These are phyloP conservation scores for Paracorniculantispora psalliotae DNA, from an alignment of 2,329 filamentous ascomycete genomes.

Conservation along the genomic window DNA sequence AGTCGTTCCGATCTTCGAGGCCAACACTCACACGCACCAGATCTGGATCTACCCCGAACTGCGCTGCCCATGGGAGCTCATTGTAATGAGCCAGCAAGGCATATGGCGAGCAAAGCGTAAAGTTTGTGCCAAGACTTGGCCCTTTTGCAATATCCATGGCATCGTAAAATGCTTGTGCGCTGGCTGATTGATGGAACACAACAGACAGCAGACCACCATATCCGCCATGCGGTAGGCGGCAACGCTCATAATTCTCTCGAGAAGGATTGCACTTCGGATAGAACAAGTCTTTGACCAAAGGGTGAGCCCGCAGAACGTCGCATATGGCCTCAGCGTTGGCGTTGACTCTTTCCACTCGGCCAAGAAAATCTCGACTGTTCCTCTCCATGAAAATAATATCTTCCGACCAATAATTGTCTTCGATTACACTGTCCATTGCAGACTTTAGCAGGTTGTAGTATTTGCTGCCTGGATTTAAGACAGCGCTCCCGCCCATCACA, in stretches of 20 bases:
- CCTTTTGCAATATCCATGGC: conserved; percentile 84
- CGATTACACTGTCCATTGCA: conserved; percentile 61
- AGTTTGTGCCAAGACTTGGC: conserved; percentile 93
- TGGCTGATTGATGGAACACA: conserved; percentile 64
- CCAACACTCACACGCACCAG: conserved; percentile 86
- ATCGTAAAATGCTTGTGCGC: conserved; percentile 81
- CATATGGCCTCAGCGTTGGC: conserved; percentile 79
- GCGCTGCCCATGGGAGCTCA: conserved; percentile 84
- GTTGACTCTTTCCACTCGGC: conserved; percentile 80
- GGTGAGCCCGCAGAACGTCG: conserved; percentile 58
- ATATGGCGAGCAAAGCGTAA: conserved; percentile 88
- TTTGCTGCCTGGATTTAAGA: conserved; percentile 59
- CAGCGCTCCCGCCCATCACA: conserved; percentile 85
- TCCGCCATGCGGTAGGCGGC: conserved; percentile 66
- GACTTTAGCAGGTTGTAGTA: conserved; percentile 68
- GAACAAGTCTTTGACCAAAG: conserved; percentile 69
- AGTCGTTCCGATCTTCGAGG: conserved; percentile 67
- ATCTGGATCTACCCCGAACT: conserved; percentile 75
- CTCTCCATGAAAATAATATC: conserved; percentile 93
- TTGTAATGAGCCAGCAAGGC: conserved; percentile 86
- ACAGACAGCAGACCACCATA: conserved; percentile 89
- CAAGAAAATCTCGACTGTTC: conserved; percentile 88
- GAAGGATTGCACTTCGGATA: conserved; percentile 80
- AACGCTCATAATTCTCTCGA: conserved; percentile 70
- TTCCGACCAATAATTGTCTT: conserved; percentile 91